A percentile compares a stretch with the other conserved stretches of the same genome.
Evolutionary conservation across 1,284 basidiomycete species (phyloP).

Genomic region (Naganishia cerealis): DNA sequence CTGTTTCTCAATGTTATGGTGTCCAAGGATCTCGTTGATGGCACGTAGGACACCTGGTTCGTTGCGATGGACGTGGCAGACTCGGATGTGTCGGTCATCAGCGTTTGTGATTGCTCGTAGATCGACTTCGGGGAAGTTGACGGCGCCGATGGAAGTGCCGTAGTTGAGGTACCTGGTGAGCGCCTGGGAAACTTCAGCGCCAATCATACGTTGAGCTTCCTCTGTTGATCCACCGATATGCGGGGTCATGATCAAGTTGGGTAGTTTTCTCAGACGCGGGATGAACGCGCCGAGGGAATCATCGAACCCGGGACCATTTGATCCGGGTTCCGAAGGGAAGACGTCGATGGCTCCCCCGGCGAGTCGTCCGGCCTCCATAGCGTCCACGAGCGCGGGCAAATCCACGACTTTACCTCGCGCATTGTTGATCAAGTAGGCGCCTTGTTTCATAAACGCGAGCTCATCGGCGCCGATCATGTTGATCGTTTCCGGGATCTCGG

Average conservation of each 20-base stretch:
- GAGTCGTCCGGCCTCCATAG: slow-evolving; percentile 78
- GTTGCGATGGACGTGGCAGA: slow-evolving; percentile 96
- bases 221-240: slow-evolving; percentile 99
- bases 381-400: slow-evolving; percentile 81
- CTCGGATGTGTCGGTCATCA: slow-evolving; percentile 78
- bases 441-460: slow-evolving; percentile 89
- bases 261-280: slow-evolving; percentile 67
- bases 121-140: slow-evolving; percentile 99
- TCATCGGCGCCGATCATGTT: slow-evolving; percentile 83
- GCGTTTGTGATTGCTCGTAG: slow-evolving; percentile 80
- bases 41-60: slow-evolving; percentile 93
- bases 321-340: slow-evolving; percentile 85
- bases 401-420: slow-evolving; percentile 93
- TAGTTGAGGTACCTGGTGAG: slow-evolving; percentile 87
- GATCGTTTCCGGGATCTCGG: slow-evolving; percentile 91
- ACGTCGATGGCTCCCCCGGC: slow-evolving; percentile 95
- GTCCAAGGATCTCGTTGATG: slow-evolving; percentile 87
- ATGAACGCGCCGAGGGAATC: slow-evolving; percentile 81
- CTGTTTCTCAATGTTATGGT: slow-evolving; percentile 99
- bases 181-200: slow-evolving; percentile 86
- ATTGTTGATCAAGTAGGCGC: slow-evolving; percentile 96
- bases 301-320: slow-evolving; percentile 82
- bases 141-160: slow-evolving; percentile 84
- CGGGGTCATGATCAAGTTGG: slow-evolving; percentile 92
- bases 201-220: slow-evolving; percentile 97